Base-by-base conservation (phyloP, 495 filamentous ascomycete species). In the Aspergillus hancockii region DNA sequence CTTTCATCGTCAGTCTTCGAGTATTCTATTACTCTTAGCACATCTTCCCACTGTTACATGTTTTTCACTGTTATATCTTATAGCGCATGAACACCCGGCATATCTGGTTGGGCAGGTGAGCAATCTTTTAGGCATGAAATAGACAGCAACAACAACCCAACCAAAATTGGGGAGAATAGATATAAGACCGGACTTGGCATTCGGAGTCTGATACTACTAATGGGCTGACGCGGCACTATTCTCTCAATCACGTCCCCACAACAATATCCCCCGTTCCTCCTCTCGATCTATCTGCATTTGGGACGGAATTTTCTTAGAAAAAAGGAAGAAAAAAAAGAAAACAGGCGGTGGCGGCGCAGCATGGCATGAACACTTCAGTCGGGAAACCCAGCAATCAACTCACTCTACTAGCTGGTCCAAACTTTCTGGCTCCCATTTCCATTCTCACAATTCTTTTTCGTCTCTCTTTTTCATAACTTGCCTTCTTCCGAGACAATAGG, bases 341-440 rank as follows among this genome's bases (percentile, higher is more conserved):
- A n/a, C 12, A n/a, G 14, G 16, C 12, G 16, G 14, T 7, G 14
- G 16, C 16, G 51, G 32, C 32, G 51, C 51, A 41, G 13, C 32
- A 64, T 60, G 18, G 58, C 60, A 46, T 69, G 54, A 63, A 52
- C n/a, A 13, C 49, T 53, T 7, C 19, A 40, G 34, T 8, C 7
- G n/a, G 49, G 49, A 19, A 21, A n/a, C 3, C 30, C 22, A 52
- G 30, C n/a, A 34, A 23, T 19, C 21, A 30, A 32, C 28, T 34
- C 21, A 34, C 34, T 9, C 49, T 19, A 31, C 49, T 12, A 18
- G 49, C 23, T 31, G 49, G n/a, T 28, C 25, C n/a, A 22, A n/a
- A 51, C 19, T 31, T 18, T 9, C 19, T 16, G 49, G 14, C 31
- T 14, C 31, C 16, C 23, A 23, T 49, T 28, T 9, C 6, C n/a